A percentile compares a stretch with the other conserved stretches of the same genome.
Evolutionary conservation across 2,329 filamentous ascomycete species (phyloP).

Genomic region (Epichloe uncinata): DNA sequence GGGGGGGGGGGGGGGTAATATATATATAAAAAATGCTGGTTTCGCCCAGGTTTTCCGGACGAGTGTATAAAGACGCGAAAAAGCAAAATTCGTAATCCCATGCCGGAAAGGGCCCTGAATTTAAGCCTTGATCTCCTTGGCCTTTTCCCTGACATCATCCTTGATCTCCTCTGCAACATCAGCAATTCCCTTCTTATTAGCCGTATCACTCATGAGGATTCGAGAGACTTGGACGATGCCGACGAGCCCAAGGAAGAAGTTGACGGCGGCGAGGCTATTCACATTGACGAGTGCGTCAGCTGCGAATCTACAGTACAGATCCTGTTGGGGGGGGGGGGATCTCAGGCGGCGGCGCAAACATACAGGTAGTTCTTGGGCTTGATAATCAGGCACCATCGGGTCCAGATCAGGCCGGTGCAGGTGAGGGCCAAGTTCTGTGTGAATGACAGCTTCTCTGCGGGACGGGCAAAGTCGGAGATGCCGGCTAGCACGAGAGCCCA

Average conservation of each 20-base stretch:
- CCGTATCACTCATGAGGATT: slow-evolving; percentile 54
- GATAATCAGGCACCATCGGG: slow-evolving; percentile 96
- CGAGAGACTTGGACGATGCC: slow-evolving; percentile 71
- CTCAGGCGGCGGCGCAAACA: slow-evolving; percentile 17
- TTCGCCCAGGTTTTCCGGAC: too few relatives aligned
- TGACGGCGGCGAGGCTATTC: slow-evolving; percentile 76
- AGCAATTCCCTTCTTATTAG: slow-evolving; percentile 37
- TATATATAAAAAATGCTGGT: too few relatives aligned
- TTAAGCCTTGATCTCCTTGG: slow-evolving; percentile 11
- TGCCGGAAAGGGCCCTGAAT: not conserved
- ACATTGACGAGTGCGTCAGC: not conserved
- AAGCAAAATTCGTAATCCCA: not conserved
- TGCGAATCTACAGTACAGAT: too few relatives aligned
- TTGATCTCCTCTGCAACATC: slow-evolving; percentile 27
- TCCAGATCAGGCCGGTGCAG: slow-evolving; percentile 92
- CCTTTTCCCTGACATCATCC: slow-evolving; percentile 23
- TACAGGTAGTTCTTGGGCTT: slow-evolving; percentile 84
- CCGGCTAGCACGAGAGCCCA: slow-evolving; percentile 91
- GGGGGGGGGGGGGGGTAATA: too few relatives aligned
- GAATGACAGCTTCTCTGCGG: slow-evolving; percentile 82
- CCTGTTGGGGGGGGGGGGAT: too few relatives aligned
- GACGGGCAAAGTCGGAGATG: slow-evolving; percentile 80
- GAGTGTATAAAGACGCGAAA: too few relatives aligned
- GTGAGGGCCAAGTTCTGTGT: slow-evolving; percentile 87
- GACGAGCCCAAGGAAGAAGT: slow-evolving; percentile 92